phyloP scores from a whole-genome alignment of 768 basidiomycete genomes.

The Psilocybe subaeruginosa region DNA sequence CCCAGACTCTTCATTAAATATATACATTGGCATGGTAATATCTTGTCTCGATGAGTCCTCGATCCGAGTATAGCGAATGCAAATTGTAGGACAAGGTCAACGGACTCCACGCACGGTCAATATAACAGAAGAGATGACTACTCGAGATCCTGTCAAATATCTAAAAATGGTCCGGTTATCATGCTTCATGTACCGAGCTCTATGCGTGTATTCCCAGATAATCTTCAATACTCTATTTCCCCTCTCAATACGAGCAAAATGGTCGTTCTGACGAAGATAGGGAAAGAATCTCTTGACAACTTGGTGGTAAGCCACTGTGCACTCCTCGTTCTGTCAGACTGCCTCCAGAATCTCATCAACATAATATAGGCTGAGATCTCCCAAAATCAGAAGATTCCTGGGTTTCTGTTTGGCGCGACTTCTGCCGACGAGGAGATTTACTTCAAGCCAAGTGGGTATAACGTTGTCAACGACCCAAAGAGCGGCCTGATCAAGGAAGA shows the following conservation, averaged over 20 bases:
- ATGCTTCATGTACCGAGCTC: too few relatives aligned
- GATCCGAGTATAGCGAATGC: too few relatives aligned
- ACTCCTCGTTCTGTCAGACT: background rate
- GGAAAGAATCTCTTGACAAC: background rate
- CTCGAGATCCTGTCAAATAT: too few relatives aligned
- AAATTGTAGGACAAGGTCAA: too few relatives aligned
- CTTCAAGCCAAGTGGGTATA: constrained; percentile 26
- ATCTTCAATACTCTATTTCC: background rate
- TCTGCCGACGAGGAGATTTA: constrained; percentile 28
- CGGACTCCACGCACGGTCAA: too few relatives aligned
- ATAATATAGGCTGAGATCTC: constrained; percentile 10
- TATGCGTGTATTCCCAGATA: too few relatives aligned
- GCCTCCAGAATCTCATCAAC: too few relatives aligned
- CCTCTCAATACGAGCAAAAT: background rate
- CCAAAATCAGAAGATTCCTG: constrained; percentile 13
- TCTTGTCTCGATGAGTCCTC: too few relatives aligned
- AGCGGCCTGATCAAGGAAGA: constrained; percentile 28
- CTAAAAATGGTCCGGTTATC: too few relatives aligned
- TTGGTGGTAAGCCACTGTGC: background rate
- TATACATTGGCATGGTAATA: too few relatives aligned
- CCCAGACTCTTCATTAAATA: too few relatives aligned
- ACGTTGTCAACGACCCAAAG: constrained; percentile 26
- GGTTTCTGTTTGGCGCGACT: constrained; percentile 24
- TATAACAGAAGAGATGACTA: too few relatives aligned
- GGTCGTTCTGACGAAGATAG: background rate